A percentile compares a stretch with the other conserved stretches of the same genome.
Evolutionary conservation across 139 green algal species (phyloP).

Genomic region (Deuterostichococcus epilithicus): DNA sequence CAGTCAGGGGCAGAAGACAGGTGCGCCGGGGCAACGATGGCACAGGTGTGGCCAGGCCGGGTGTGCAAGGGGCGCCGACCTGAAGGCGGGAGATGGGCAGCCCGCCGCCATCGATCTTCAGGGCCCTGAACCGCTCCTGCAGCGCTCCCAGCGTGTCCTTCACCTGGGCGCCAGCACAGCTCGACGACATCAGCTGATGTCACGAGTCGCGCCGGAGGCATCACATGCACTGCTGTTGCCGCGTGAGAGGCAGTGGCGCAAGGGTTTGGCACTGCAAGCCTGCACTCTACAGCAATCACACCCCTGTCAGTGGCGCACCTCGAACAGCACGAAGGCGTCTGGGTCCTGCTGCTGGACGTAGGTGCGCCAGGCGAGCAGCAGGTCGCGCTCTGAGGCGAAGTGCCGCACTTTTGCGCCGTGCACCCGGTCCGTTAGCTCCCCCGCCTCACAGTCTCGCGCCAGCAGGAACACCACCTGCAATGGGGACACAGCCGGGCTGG

Average conservation of each 20-base stretch:
- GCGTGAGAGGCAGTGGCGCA: background rate
- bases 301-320: conserved; percentile 42
- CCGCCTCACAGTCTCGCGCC: background rate
- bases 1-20: too few relatives aligned
- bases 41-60: background rate
- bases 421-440: background rate
- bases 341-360: conserved; percentile 49
- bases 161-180: conserved; percentile 47
- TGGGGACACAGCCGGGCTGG: too few relatives aligned
- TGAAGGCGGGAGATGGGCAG: conserved; percentile 10
- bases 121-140: conserved; percentile 39
- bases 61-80: too few relatives aligned
- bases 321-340: conserved; percentile 57
- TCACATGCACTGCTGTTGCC: too few relatives aligned
- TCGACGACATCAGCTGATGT: too few relatives aligned
- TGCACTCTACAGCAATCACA: too few relatives aligned
- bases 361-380: conserved; percentile 52
- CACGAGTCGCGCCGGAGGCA: too few relatives aligned
- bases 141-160: conserved; percentile 64
- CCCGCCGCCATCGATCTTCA: conserved; percentile 30
- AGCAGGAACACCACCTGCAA: background rate
- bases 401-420: background rate
- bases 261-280: background rate
- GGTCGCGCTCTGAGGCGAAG: conserved; percentile 33
- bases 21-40: background rate